Conservation (phyloP, 768 basidiomycete species). For the Boletus subparvulus region DNA sequence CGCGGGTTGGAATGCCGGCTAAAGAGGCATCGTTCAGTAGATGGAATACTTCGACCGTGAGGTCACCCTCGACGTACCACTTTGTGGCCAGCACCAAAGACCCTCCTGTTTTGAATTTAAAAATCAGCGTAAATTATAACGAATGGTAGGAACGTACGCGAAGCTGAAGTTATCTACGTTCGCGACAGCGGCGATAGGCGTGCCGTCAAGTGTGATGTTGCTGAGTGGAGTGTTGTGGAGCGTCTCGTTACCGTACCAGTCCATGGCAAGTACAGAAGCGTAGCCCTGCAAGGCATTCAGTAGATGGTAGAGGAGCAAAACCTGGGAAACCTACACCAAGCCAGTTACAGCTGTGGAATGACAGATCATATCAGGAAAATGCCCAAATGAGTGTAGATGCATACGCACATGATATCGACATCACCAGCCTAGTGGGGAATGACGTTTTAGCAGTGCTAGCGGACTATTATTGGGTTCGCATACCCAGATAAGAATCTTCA, state of each 20-base stretch:
- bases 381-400: not conserved
- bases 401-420: conserved; percentile 26
- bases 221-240: conserved; percentile 41
- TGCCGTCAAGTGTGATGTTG: conserved; percentile 58
- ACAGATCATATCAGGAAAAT: conserved; percentile 2
- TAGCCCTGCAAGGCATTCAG: conserved; percentile 25
- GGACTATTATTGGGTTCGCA: not conserved
- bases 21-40: not conserved
- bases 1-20: conserved; percentile 41
- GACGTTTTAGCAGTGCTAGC: not conserved
- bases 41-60: not conserved
- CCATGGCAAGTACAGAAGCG: conserved; percentile 43
- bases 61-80: conserved; percentile 44
- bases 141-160: conserved; percentile 45
- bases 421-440: conserved; percentile 25
- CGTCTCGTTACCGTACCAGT: conserved; percentile 45
- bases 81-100: conserved; percentile 61
- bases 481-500: conserved; percentile 44
- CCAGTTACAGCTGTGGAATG: conserved; percentile 18
- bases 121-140: not conserved
- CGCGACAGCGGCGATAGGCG: conserved; percentile 55
- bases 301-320: not conserved
- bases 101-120: conserved; percentile 37
- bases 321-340: conserved; percentile 33
- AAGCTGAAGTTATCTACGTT: conserved; percentile 69